phyloP scores from a whole-genome alignment of 768 basidiomycete genomes.

The Lactarius sp. region DNA sequence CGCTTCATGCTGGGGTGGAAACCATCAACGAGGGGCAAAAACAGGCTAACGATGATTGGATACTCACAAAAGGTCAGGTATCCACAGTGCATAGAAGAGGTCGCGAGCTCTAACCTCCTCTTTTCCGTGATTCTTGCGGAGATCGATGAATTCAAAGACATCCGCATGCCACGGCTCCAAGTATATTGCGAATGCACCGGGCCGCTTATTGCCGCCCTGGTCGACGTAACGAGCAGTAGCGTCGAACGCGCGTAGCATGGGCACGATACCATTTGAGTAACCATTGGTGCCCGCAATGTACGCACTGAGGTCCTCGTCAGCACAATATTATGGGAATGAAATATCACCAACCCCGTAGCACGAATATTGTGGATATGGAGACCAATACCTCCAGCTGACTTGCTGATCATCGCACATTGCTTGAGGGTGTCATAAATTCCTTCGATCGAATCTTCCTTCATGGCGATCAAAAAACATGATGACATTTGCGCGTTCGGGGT shows the following conservation, averaged over 20 bases:
- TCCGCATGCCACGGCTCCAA: slow-evolving; percentile 99
- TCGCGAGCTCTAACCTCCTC: slow-evolving; percentile 96
- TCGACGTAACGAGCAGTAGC: slow-evolving; percentile 98
- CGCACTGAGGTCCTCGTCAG: slow-evolving; percentile 46
- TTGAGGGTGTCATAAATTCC: slow-evolving; percentile 99
- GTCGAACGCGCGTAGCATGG: slow-evolving; percentile 97
- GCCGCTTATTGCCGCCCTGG: slow-evolving; percentile 98
- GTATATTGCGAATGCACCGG: slow-evolving; percentile 97
- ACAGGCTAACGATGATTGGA: background rate
- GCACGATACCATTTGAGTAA: slow-evolving; percentile 97
- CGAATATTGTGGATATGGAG: slow-evolving; percentile 95
- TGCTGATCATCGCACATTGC: slow-evolving; percentile 98
- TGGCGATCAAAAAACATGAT: slow-evolving; percentile 95
- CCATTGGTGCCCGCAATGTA: slow-evolving; percentile 99
- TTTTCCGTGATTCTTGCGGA: slow-evolving; percentile 98
- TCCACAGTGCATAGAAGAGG: slow-evolving; percentile 97
- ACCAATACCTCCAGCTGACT: slow-evolving; percentile 98
- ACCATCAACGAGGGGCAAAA: background rate
- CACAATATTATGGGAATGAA: background rate
- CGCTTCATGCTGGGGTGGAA: slow-evolving; percentile 78
- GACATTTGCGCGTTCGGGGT: slow-evolving; percentile 93
- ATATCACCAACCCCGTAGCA: slow-evolving; percentile 70
- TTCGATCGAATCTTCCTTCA: slow-evolving; percentile 99
- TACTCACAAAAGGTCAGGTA: slow-evolving; percentile 89
- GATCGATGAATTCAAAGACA: slow-evolving; percentile 94